phyloP scores from a whole-genome alignment of 352 stramenopile genomes.

The Pythium aristosporum region DNA sequence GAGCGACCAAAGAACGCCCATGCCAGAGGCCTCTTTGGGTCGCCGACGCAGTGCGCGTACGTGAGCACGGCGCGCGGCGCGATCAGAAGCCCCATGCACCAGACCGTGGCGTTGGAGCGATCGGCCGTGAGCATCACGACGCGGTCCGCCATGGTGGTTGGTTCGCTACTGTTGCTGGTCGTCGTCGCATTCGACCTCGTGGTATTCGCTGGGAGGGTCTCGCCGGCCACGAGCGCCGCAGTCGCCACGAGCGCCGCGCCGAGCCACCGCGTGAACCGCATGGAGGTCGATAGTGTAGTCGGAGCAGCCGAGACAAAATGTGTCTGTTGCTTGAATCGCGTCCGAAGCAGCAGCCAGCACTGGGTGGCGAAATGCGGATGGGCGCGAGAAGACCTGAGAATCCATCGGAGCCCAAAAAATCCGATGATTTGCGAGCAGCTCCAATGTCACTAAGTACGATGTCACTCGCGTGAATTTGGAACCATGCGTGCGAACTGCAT shows the following conservation, averaged over 20 bases:
- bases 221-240: not conserved
- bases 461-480: not conserved
- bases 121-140: constrained; percentile 30
- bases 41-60: constrained; percentile 29
- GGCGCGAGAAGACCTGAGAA: not conserved
- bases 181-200: not conserved
- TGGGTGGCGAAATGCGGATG: not conserved
- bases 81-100: constrained; percentile 40
- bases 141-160: constrained; percentile 9
- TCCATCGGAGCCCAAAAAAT: not conserved
- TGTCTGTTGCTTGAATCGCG: too few relatives aligned
- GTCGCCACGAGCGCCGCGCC: not conserved
- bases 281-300: not conserved
- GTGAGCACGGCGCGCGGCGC: constrained; percentile 32
- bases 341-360: not conserved
- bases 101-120: constrained; percentile 5
- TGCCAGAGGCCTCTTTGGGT: constrained; percentile 4
- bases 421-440: not conserved
- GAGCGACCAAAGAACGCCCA: constrained; percentile 35
- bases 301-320: too few relatives aligned
- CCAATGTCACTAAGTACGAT: not conserved
- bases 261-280: not conserved
- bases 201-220: not conserved
- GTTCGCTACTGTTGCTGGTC: not conserved
- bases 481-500: not conserved